These are phyloP conservation scores for Heritiera littoralis DNA, from an alignment of 345 rosid genomes.

Conservation along the genomic window DNA sequence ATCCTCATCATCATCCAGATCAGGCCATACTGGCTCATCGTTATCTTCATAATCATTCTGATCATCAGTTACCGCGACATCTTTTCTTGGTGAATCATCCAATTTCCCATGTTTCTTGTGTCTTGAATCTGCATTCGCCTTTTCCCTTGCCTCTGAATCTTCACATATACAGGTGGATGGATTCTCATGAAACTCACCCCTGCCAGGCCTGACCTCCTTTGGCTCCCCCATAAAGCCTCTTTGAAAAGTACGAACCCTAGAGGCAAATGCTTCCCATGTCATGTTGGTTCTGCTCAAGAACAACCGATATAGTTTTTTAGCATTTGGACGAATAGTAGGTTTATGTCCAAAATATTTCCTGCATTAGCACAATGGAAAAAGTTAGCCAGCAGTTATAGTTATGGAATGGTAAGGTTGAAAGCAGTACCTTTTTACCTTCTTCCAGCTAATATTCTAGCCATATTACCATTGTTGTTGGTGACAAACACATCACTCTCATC, in stretches of 20 bases:
- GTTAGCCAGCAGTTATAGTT: conserved; percentile 15
- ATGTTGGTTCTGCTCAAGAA: conserved; percentile 61
- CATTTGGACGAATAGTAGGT: conserved; percentile 94
- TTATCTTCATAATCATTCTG: conserved; percentile 45
- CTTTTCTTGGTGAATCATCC: conserved; percentile 34
- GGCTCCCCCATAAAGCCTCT: conserved; percentile 98
- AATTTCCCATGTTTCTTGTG: conserved; percentile 55
- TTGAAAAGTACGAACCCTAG: conserved; percentile 68
- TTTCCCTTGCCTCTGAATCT: conserved; percentile 51
- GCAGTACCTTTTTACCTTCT: conserved; percentile 56
- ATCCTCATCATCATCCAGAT: conserved; percentile 68
- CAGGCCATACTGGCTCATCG: conserved; percentile 60
- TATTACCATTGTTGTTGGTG: conserved; percentile 95
- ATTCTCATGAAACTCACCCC: conserved; percentile 99
- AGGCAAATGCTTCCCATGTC: conserved; percentile 91
- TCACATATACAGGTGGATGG: conserved; percentile 90
- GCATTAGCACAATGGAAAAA: conserved; percentile 24
- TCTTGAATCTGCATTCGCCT: conserved; percentile 36
- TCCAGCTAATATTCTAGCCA: conserved; percentile 94
- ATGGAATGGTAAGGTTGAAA: conserved; percentile 5
- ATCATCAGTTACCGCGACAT: conserved; percentile 41
- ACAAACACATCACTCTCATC: conserved; percentile 96
- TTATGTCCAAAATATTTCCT: conserved; percentile 96
- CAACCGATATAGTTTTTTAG: conserved; percentile 76
- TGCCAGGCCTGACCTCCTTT: conserved; percentile 85